Conservation (phyloP, 2,329 filamentous ascomycete genomes). For the Boeremia lycopersici region DNA sequence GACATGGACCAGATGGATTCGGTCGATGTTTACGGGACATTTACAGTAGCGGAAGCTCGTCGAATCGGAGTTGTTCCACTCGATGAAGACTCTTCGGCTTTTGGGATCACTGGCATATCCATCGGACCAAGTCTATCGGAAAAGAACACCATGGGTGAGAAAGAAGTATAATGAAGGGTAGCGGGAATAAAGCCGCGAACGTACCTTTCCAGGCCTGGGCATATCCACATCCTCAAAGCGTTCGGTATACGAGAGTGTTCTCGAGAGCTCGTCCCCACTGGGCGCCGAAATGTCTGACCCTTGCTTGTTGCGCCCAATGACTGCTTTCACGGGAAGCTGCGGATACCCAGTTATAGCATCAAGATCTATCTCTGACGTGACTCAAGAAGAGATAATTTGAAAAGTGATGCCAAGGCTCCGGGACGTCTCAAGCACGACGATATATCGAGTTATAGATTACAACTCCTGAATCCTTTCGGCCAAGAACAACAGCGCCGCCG, state of each 20-base stretch:
- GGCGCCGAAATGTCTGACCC: neutral
- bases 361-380: constrained; percentile 5
- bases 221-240: neutral
- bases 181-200: neutral
- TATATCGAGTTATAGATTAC: neutral
- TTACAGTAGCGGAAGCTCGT: constrained; percentile 52
- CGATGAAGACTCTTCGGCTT: constrained; percentile 17
- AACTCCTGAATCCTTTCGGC: neutral
- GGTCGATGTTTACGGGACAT: constrained; percentile 54
- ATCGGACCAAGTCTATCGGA: neutral
- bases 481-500: neutral
- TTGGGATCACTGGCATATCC: constrained; percentile 4
- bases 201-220: neutral
- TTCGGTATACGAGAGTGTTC: neutral
- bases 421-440: neutral
- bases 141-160: constrained; percentile 1
- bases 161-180: constrained; percentile 4
- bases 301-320: neutral
- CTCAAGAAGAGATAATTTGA: neutral
- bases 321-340: neutral
- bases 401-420: neutral
- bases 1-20: constrained; percentile 53
- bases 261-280: neutral
- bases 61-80: constrained; percentile 48
- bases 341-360: neutral